Percentiles rank a stretch among this genome's conserved stretches.
These are phyloP conservation scores for Cryphonectria japonica DNA, from an alignment of 2,329 filamentous ascomycete species.

Conservation along the genomic window DNA sequence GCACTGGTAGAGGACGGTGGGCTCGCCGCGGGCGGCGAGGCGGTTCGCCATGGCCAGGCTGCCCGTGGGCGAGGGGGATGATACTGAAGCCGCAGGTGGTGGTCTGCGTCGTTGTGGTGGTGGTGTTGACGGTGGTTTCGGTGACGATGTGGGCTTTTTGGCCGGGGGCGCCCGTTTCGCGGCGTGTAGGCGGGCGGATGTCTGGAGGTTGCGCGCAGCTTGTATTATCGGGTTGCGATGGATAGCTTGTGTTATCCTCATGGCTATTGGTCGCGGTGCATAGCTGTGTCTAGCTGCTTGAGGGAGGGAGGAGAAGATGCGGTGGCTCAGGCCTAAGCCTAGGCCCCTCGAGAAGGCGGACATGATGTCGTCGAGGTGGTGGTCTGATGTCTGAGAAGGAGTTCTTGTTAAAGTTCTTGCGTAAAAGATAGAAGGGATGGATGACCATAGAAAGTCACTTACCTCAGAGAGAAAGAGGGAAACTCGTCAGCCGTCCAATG, in stretches of 20 bases:
- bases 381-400: conserved; percentile 12
- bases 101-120: conserved; percentile 4
- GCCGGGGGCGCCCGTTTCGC: conserved; percentile 11
- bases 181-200: conserved; percentile 22
- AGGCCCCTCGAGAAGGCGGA: conserved; percentile 42
- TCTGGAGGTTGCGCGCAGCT: conserved; percentile 26
- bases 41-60: conserved; percentile 46
- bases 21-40: conserved; percentile 58
- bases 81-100: conserved; percentile 14
- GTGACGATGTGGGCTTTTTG: conserved; percentile 16
- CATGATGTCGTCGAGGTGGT: conserved; percentile 34
- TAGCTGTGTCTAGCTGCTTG: conserved; percentile 28
- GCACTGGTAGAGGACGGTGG: conserved; percentile 66
- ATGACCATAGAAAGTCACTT: neutral
- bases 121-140: neutral
- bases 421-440: neutral
- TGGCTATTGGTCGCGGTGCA: conserved; percentile 20
- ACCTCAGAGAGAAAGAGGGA: neutral
- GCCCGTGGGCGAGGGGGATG: neutral
- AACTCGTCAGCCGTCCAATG: neutral
- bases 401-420: neutral
- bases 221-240: conserved; percentile 17
- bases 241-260: conserved; percentile 8
- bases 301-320: conserved; percentile 33
- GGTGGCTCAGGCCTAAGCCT: conserved; percentile 32